These are phyloP conservation scores for Metrosideros polymorpha DNA, from an alignment of 441 rosid species.

Conservation along the genomic window DNA sequence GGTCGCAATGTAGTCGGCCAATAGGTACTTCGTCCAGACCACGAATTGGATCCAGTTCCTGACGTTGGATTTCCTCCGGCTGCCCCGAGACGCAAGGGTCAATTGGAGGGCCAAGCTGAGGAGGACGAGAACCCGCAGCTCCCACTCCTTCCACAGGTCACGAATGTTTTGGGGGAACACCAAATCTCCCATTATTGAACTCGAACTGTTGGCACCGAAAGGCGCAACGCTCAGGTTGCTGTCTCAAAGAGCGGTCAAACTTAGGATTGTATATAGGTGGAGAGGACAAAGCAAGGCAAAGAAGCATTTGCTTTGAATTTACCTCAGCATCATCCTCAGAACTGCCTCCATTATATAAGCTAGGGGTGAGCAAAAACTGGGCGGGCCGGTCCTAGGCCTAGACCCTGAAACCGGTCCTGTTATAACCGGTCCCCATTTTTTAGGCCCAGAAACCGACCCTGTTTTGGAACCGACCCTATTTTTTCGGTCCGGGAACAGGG, in stretches of 20 bases:
- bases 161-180: not conserved
- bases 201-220: not conserved
- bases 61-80: not conserved
- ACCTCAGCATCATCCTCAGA: fast-evolving
- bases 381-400: no score
- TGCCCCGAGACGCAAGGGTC: not conserved
- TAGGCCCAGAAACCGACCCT: no score
- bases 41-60: not conserved
- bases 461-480: no score
- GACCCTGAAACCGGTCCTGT: no score
- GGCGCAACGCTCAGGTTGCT: not conserved
- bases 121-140: not conserved
- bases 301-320: not conserved
- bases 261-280: not conserved
- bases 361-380: no score
- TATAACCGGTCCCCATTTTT: no score
- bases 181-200: not conserved
- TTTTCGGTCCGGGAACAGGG: no score
- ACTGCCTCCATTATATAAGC: fast-evolving
- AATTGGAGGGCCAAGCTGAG: not conserved
- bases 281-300: not conserved
- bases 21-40: not conserved
- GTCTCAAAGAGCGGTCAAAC: not conserved
- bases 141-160: not conserved
- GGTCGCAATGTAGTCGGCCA: not conserved